Percentiles rank a stretch among this genome's conserved stretches.
These are phyloP conservation scores for Cutaneotrichosporon mucoides DNA, from an alignment of 1,284 basidiomycete species.

Conservation along the genomic window DNA sequence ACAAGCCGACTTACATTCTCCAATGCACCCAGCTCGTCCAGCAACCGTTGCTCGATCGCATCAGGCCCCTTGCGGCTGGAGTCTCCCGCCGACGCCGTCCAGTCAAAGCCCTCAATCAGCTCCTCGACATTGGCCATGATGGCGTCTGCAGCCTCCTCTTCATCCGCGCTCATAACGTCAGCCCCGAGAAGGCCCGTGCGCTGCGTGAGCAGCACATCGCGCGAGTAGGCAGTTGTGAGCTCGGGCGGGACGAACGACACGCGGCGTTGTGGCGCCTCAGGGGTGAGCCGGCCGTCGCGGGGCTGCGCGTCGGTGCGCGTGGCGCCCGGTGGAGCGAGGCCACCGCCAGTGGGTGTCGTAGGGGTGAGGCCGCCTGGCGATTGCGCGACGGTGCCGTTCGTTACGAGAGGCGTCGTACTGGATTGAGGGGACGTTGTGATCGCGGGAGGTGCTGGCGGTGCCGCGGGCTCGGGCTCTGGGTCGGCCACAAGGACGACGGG, in stretches of 20 bases:
- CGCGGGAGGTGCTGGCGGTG: neutral
- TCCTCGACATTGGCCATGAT: slow-evolving; percentile 90
- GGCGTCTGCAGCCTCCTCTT: slow-evolving; percentile 67
- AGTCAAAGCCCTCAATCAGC: slow-evolving; percentile 97
- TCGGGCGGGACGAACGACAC: slow-evolving; percentile 47
- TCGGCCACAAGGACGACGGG: neutral
- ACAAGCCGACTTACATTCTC: slow-evolving; percentile 63
- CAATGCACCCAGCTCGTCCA: slow-evolving; percentile 81
- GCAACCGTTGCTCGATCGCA: slow-evolving; percentile 75
- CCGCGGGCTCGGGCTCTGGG: neutral
- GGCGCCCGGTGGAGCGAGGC: slow-evolving; percentile 1
- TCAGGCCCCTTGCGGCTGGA: slow-evolving; percentile 61
- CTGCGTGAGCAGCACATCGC: slow-evolving; percentile 64
- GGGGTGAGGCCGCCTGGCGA: neutral
- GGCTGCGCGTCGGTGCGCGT: neutral
- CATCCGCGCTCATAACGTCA: slow-evolving; percentile 45
- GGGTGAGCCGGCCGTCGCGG: neutral
- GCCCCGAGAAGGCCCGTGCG: slow-evolving; percentile 36
- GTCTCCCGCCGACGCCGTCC: slow-evolving; percentile 56
- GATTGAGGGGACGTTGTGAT: neutral
- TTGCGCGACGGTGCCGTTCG: neutral
- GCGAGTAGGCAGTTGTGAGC: slow-evolving; percentile 46
- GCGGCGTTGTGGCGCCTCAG: slow-evolving; percentile 24
- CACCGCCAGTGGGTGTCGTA: neutral
- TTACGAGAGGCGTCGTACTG: neutral